Base-by-base conservation (phyloP, 768 basidiomycete genomes). In the Leucocoprinus birnbaumii region DNA sequence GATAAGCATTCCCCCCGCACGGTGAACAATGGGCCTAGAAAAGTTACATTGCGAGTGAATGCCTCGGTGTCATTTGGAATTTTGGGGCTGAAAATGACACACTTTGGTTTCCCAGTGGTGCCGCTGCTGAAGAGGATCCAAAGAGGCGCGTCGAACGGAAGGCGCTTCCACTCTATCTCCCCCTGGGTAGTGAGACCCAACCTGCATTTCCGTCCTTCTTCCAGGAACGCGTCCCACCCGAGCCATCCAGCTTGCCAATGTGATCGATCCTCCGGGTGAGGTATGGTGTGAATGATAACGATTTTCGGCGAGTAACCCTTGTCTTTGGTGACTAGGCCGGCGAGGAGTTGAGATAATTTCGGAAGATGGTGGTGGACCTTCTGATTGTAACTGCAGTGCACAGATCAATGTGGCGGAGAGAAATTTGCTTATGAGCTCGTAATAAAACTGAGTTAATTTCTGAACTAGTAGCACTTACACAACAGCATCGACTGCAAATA, bases 51-150 rank as follows among this genome's bases (percentile, higher is more conserved):
- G 19, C 16, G 37, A 44, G 6, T 31, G 31, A 31, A 16, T 14
- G n/a, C 16, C 48, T 41, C 21, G 35, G 37, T 27, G 38, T 11
- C 13, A 10, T 34, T 53, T 57, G 43, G 19, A 53, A 34, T 46
- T 56, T 27, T 27, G 48, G 47, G 50, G 18, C 27, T 53, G 46
- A 34, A 37, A 50, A 54, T 51, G 27, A 67, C 79, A 58, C 68
- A 84, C 84, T 86, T 86, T 31, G 84, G 84, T 24, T 74, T 71
- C 46, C 90, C 90, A 31, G 91, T 93, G 26, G 91, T 92, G 10
- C 90, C 91, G 49, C 86, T 89, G 59, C 86, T 89, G 71, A 92
- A 92, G 26, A 92, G 76, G 58, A 93, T 87, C 89, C 89, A 92
- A 7, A 92, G 75, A n/a, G 90, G 90, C 65, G 83, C 77, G 66